These are phyloP conservation scores for Eucalyptus guilfoylei DNA, from an alignment of 345 rosid species.

Conservation along the genomic window DNA sequence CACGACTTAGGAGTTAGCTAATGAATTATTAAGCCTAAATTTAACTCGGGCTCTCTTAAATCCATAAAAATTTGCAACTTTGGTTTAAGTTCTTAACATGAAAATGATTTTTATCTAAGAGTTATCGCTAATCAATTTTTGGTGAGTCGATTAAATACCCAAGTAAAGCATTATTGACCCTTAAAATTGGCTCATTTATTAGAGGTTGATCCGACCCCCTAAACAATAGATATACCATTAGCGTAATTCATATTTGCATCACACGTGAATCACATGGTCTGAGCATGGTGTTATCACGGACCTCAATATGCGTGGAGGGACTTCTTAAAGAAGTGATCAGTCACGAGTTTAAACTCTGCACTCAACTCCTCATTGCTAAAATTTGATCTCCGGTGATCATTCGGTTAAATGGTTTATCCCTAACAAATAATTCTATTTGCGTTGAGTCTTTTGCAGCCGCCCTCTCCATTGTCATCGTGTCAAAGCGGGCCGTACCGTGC, in stretches of 20 bases:
- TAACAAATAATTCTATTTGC: neutral
- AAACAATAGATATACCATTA: neutral
- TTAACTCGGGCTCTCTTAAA: fast-evolving
- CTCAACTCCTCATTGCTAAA: neutral
- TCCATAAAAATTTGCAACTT: fast-evolving
- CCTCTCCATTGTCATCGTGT: neutral
- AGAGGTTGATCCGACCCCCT: neutral
- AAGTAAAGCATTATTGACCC: fast-evolving
- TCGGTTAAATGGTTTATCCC: neutral
- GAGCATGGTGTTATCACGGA: neutral
- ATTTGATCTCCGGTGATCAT: neutral
- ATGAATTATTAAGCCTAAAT: fast-evolving
- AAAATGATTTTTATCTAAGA: no score
- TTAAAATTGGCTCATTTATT: neutral
- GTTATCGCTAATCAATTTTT: no score
- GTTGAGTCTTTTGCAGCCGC: fast-evolving
- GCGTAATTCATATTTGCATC: neutral
- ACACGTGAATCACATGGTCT: neutral
- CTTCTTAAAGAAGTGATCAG: neutral
- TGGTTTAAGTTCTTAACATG: no score
- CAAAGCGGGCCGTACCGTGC: neutral
- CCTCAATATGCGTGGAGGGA: fast-evolving
- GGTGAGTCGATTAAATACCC: fast-evolving
- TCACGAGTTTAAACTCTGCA: neutral
- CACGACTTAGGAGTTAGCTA: fast-evolving